Evolutionary conservation across 805 yeast species (phyloP), one percentile per base, ranked within the genome.

Genomic region (Kazachstania psychrophila): DNA sequence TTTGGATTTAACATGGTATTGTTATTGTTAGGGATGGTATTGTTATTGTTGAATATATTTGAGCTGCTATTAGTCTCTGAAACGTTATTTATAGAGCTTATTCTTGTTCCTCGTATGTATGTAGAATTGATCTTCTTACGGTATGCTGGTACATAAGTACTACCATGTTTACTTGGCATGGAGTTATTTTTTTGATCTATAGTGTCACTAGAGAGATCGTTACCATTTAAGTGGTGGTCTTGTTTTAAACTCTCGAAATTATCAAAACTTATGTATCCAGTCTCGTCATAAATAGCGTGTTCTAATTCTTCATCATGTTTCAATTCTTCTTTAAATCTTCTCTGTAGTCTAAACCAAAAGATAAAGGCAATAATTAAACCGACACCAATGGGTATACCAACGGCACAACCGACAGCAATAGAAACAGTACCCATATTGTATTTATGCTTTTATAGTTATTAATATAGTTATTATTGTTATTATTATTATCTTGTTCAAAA

Each of bases 391-490:
- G 77, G 77, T 19, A 72, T 60, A 25, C 75, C 77, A 3, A 72
- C 72, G 3, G 77, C 73, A 44, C 73, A 65, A 4, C 76, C 78
- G 2, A 72, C 75, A 2, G 75, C 71, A 8, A 63, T 42, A 2
- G 59, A 52, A 1, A 37, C 39, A 24, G 28, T 26, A 20, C 40
- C 31, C 46, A 44, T 41, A 11, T 20, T 31, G 14, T 10, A 11
- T n/a, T 16, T 11, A n/a, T n/a, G 10, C 7, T 10, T 10, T 22
- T 22, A 8, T n/a, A n/a, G n/a, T n/a, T n/a, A n/a, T n/a, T n/a
- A n/a, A n/a, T n/a, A n/a, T n/a, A n/a, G n/a, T n/a, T n/a, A n/a
- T n/a, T 4, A 3, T 16, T 17, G 13, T 12, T 10, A 16, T 15
- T 11, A n/a, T 26, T 26, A n/a, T 26, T n/a, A 8, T 26, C 14